Percentiles rank a stretch among this genome's conserved stretches.
Evolutionary conservation across 2,329 filamentous ascomycete genomes (phyloP).

Genomic region (Cercospora berteroae): DNA sequence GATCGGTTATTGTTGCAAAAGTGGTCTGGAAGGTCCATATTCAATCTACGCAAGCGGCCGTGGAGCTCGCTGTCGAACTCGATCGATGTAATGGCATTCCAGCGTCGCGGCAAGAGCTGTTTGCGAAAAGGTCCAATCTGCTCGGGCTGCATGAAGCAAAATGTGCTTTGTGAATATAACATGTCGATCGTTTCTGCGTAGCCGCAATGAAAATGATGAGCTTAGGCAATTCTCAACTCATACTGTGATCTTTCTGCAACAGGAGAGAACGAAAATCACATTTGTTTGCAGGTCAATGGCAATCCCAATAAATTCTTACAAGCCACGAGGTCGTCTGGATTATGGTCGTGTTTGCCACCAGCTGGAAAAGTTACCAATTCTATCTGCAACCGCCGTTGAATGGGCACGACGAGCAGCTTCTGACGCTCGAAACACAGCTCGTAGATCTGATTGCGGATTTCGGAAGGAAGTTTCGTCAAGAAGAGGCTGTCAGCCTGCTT

Average conservation of each 20-base stretch:
- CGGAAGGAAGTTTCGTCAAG: not conserved
- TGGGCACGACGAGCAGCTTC: not conserved
- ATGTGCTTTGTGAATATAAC: not conserved
- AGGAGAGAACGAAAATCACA: not conserved
- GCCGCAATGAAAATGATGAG: too few species aligned
- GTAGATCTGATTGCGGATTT: not conserved
- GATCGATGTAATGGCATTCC: slow-evolving; percentile 3
- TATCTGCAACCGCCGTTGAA: not conserved
- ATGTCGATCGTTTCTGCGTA: slow-evolving; percentile 3
- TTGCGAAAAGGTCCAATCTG: not conserved
- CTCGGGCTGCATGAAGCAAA: not conserved
- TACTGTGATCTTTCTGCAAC: too few species aligned
- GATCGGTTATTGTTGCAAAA: too few species aligned
- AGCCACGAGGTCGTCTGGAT: not conserved
- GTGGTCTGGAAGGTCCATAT: not conserved
- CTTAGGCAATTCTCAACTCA: too few species aligned
- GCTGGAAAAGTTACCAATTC: not conserved
- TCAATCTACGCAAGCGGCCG: not conserved
- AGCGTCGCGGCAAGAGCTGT: not conserved
- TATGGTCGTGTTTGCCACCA: not conserved
- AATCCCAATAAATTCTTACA: not conserved
- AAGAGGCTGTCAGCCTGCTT: not conserved
- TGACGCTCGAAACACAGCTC: not conserved
- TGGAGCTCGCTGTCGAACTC: not conserved
- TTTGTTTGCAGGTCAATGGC: slow-evolving; percentile 4